A percentile compares a stretch with the other conserved stretches of the same genome.
phyloP scores from a whole-genome alignment of 2,329 filamentous ascomycete genomes.

The Diaporthe aspalathi region DNA sequence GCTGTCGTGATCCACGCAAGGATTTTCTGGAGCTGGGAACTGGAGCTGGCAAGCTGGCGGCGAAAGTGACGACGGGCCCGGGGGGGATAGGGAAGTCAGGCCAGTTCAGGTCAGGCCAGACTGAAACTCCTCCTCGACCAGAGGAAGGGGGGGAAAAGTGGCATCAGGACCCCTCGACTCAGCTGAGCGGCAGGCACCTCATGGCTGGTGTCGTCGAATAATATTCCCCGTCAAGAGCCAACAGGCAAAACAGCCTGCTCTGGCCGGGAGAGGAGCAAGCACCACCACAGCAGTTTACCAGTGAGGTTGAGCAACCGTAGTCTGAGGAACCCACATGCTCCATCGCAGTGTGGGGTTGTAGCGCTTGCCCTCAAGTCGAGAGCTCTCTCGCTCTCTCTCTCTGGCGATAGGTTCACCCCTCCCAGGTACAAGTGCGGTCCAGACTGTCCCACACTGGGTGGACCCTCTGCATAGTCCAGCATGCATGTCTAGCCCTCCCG shows the following conservation, averaged over 20 bases:
- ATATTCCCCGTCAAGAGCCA: neutral
- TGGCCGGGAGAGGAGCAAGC: conserved; percentile 22
- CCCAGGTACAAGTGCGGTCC: conserved; percentile 13
- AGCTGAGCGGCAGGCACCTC: conserved; percentile 2
- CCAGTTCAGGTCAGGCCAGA: conserved; percentile 7
- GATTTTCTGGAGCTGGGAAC: conserved; percentile 28
- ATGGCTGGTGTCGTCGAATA: neutral
- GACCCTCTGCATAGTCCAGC: conserved; percentile 8
- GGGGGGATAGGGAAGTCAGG: conserved; percentile 9
- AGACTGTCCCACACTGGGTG: conserved; percentile 35
- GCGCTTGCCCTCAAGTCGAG: conserved; percentile 12
- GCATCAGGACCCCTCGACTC: conserved; percentile 27
- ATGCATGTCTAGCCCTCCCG: conserved; percentile 38
- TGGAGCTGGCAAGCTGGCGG: too few species aligned
- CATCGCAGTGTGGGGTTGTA: conserved; percentile 32
- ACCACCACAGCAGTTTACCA: conserved; percentile 9
- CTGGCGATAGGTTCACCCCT: conserved; percentile 11
- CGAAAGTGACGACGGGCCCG: conserved; percentile 15
- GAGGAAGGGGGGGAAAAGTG: neutral
- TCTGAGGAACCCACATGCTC: conserved; percentile 37
- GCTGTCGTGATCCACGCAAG: conserved; percentile 30
- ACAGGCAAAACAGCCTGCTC: neutral
- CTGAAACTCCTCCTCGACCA: conserved; percentile 3
- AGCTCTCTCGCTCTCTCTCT: neutral
- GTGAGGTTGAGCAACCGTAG: conserved; percentile 7